Base-by-base conservation (phyloP, 139 green algal species). In the Pycnococcus provasolii region DNA sequence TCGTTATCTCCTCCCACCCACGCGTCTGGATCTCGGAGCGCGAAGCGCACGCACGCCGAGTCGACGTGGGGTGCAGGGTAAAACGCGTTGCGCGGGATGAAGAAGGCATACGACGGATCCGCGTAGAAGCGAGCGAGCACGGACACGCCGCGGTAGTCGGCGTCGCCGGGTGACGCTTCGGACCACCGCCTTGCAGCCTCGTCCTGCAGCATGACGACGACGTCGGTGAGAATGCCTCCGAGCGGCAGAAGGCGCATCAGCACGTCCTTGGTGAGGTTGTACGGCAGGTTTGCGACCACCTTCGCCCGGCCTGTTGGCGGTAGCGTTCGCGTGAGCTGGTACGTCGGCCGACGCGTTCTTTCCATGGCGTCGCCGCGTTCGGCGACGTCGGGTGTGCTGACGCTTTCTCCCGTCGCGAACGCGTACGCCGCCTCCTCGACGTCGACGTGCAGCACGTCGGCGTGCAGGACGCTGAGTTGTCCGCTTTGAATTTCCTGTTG, bases 251-350 rank as follows among this genome's bases (percentile, higher is more conserved):
- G 68, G n/a, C 61, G 45, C 50, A 76, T 77, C 47, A 97, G 72
- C 45, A 92, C 81, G 44, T 96, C 91, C 60, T 81, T 94, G 44
- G 91, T 97, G 76, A 97, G 94, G 84, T 97, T 94, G 81, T 95
- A 97, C 0, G 91, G 91, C 66, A 97, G 74, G 76, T 97, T 97
- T 47, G 90, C 85, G 13, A 97, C 86, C 37, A 97, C 84, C 69
- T 90, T 87, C 3, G 52, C 62, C 9, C 55, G 55, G 26, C 26
- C 26, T 26, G 26, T 26, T 26, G 26, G 26, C 26, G 26, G 50
- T 13, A 13, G 11, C 50, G 11, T 13, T 13, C 50, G 50, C 50
- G 50, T 26, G 11, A 13, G 11, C 11, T 55, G 11, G 50, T 11
- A 11, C 50, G 9, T 11, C 50, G 50, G 11, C 26, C 26, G 26